Evolutionary conservation across 768 basidiomycete species (phyloP).

Genomic region (Trametes cinnabarina): DNA sequence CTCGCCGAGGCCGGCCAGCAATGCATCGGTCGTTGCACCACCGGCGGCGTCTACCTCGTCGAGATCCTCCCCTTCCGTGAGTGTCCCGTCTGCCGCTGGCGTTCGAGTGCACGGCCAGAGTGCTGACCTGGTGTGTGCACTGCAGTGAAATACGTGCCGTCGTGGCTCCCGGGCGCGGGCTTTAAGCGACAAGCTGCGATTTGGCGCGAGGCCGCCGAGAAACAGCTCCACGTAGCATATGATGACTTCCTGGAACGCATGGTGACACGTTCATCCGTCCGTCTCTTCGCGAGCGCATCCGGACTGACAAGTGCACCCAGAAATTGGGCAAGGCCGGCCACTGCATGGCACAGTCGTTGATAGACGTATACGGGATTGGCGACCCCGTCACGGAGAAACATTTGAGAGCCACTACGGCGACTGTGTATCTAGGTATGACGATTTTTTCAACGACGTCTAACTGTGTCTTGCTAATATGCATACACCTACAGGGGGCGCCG

Average conservation of each 20-base stretch:
- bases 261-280: neutral
- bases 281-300: neutral
- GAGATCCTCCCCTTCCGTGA: constrained; percentile 19
- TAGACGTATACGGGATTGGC: neutral
- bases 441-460: too few species aligned
- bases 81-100: neutral
- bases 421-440: constrained; percentile 11
- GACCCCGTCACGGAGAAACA: neutral
- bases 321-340: neutral
- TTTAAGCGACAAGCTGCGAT: constrained; percentile 23
- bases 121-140: neutral
- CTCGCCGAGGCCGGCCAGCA: constrained; percentile 18
- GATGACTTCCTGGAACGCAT: constrained; percentile 14
- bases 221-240: constrained; percentile 25
- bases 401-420: constrained; percentile 1
- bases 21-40: neutral
- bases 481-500: neutral
- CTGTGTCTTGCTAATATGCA: neutral
- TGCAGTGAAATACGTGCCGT: constrained; percentile 26
- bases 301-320: neutral
- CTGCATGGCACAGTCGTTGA: constrained; percentile 4
- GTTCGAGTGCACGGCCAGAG: neutral
- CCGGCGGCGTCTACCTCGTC: constrained; percentile 13
- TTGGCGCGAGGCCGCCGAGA: constrained; percentile 20
- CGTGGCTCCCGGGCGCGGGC: constrained; percentile 29